A percentile compares a stretch with the other conserved stretches of the same genome.
Evolutionary conservation across 2,329 filamentous ascomycete species (phyloP).

Genomic region (Venturia nashicola): DNA sequence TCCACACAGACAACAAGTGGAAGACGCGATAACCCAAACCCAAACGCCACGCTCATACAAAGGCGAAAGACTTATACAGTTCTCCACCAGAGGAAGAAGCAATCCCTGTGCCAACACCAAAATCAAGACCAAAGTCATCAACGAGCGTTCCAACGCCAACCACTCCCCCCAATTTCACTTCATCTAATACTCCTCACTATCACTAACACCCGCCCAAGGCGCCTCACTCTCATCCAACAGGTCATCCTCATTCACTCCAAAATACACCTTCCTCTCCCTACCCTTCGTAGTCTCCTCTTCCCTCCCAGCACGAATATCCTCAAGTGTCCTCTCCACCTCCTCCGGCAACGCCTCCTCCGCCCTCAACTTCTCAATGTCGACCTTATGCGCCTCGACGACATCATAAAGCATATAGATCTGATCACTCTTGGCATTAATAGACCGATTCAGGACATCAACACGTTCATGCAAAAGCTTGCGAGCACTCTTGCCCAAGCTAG

Average conservation of each 20-base stretch:
- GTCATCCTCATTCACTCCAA: not conserved
- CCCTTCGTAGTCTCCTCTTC: not conserved
- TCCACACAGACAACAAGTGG: not conserved
- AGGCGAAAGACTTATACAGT: not conserved
- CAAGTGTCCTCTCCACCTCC: slow-evolving; percentile 8
- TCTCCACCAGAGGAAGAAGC: not conserved
- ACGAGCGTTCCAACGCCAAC: not conserved
- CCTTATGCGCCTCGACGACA: slow-evolving; percentile 67
- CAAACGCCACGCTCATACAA: slow-evolving; percentile 1
- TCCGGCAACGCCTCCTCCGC: slow-evolving; percentile 21
- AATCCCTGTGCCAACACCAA: not conserved
- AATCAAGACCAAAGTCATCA: not conserved
- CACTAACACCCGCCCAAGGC: slow-evolving; percentile 8
- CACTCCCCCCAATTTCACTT: not conserved
- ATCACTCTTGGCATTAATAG: slow-evolving; percentile 61
- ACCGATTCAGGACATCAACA: slow-evolving; percentile 49
- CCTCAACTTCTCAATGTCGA: slow-evolving; percentile 24
- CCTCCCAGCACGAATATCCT: slow-evolving; percentile 3
- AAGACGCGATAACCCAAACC: not conserved
- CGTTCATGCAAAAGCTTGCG: slow-evolving; percentile 48
- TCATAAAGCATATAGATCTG: slow-evolving; percentile 77
- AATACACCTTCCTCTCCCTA: not conserved
- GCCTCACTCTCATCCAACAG: not conserved
- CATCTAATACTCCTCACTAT: slow-evolving; percentile 5
- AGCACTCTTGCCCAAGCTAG: slow-evolving; percentile 51